Percentiles rank a stretch among this genome's conserved stretches.
Conservation (phyloP, 345 rosid genomes). For the Arabidopsis arenosa region DNA sequence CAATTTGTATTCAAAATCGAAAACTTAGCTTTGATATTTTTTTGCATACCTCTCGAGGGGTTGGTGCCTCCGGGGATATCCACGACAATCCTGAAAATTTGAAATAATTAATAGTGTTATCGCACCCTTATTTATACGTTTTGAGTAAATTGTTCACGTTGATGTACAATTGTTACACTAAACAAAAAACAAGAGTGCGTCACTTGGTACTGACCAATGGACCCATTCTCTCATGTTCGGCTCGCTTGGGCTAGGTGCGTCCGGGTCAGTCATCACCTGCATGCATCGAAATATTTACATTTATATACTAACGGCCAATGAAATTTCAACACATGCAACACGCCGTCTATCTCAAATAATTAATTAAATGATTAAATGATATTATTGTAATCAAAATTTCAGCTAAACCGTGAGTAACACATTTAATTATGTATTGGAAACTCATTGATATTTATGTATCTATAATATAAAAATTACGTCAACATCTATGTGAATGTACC, state of each 20-base stretch:
- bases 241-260: conserved; percentile 95
- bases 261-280: conserved; percentile 93
- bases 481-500: conserved; percentile 13
- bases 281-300: conserved; percentile 27
- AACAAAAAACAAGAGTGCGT: not conserved
- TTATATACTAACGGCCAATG: not conserved
- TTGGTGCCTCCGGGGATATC: conserved; percentile 85
- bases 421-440: not conserved
- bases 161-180: not conserved
- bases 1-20: not conserved
- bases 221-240: conserved; percentile 88
- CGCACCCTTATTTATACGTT: not conserved
- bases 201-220: conserved; percentile 69
- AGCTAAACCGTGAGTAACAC: conserved; percentile 8
- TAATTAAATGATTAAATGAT: too few relatives aligned
- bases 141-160: not conserved
- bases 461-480: conserved; percentile 1
- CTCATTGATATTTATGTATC: not conserved
- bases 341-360: not conserved
- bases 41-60: conserved; percentile 57
- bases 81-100: conserved; percentile 64
- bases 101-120: not conserved
- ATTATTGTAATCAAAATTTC: conserved; percentile 6
- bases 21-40: not conserved
- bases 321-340: conserved; percentile 14